Conservation (phyloP, 208 protist genomes). For the Angomonas ambiguus region DNA sequence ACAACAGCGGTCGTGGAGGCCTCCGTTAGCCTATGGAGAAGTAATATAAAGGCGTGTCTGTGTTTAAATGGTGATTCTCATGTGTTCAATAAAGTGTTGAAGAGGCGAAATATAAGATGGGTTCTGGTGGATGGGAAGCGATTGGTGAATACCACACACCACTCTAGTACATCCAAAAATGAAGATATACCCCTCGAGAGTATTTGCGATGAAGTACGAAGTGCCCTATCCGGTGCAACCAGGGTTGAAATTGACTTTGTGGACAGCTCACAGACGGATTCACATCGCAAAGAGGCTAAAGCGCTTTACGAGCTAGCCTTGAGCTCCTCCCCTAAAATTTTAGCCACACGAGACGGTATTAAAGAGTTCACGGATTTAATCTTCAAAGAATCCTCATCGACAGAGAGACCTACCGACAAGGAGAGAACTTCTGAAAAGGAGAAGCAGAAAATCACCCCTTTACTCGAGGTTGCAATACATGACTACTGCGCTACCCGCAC, state of each 20-base stretch:
- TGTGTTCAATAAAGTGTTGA: constrained; percentile 32
- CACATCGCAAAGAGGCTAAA: constrained; percentile 13
- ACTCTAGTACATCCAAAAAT: neutral
- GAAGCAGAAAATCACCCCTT: neutral
- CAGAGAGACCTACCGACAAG: neutral
- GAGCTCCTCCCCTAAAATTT: constrained; percentile 18
- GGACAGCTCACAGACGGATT: constrained; percentile 23
- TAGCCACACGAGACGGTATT: neutral
- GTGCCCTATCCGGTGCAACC: constrained; percentile 30
- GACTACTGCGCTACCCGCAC: neutral
- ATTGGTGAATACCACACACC: neutral
- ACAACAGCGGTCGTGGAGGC: constrained; percentile 33
- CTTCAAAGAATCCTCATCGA: neutral
- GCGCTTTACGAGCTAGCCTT: constrained; percentile 16
- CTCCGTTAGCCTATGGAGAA: constrained; percentile 57
- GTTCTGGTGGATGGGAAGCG: constrained; percentile 8
- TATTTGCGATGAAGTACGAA: constrained; percentile 24
- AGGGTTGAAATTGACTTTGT: constrained; percentile 27
- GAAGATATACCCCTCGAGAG: constrained; percentile 1
- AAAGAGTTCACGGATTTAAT: neutral
- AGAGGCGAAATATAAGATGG: constrained; percentile 9
- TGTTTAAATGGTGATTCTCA: constrained; percentile 36
- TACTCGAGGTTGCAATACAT: neutral
- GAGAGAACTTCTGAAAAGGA: neutral
- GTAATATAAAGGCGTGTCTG: constrained; percentile 58